Evolutionary conservation across 208 protist genomes (phyloP), one percentile per base, ranked within the genome.

Genomic region (Tritrichomonas musculus): DNA sequence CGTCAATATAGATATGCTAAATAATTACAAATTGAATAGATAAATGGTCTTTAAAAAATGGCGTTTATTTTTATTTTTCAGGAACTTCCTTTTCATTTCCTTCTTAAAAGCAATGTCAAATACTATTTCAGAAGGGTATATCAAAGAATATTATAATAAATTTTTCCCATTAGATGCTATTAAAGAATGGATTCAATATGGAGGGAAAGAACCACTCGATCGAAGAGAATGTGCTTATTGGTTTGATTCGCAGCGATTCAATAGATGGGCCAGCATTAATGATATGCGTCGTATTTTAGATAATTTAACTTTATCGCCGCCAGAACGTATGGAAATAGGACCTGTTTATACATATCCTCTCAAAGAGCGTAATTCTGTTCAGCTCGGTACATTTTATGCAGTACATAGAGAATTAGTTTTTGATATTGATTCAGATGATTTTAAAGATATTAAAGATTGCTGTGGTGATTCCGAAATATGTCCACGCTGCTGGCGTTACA

Each of bases 381-480:
- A 44, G 25, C 73, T 93, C 41, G 93, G 93, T 64, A 93, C 94
- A 33, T 77, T 93, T 33, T 49, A 94, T 66, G 49, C 97, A 2
- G 92, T 97, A 11, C 96, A 98, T 95, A 97, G 97, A 27, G 98
- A 99, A 95, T 96, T 99, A 0, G 97, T 99, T 9, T 99, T 99
- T 94, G 99, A 99, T 97, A 99, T 99, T 94, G 99, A 99, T 96
- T 98, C 99, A 96, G 98, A 97, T 64, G 99, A 99, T 95, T 99
- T 99, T 96, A 98, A 99, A 95, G 97, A 98, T 47, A 97, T 99
- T 8, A 97, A 98, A 22, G 97, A 96, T 0, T 99, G 98, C 95
- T 99, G 98, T 95, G 95, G 80, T 33, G 60, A 65, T 27, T 73
- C 92, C 65, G 96, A 96, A 73, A 98, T 99, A 36, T 99, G 98